A percentile compares a stretch with the other conserved stretches of the same genome.
Evolutionary conservation across 768 basidiomycete genomes (phyloP).

Genomic region (Mycena metata): DNA sequence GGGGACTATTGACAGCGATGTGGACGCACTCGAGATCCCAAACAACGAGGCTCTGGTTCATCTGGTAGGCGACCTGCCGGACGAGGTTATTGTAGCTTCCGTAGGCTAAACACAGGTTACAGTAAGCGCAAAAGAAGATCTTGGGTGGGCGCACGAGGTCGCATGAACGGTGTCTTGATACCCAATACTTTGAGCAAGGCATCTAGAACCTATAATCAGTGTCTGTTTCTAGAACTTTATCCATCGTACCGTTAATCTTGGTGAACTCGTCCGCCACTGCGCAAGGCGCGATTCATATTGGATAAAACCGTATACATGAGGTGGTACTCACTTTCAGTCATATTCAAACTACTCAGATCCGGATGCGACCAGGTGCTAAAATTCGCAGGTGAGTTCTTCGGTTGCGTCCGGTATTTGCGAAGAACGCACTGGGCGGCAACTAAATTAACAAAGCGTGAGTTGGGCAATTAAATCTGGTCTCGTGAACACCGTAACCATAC

Average conservation of each 20-base stretch:
- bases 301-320: too few species aligned
- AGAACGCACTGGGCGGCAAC: too few species aligned
- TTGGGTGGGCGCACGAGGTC: slow-evolving; percentile 2
- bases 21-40: slow-evolving; percentile 52
- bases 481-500: too few species aligned
- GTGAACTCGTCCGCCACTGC: slow-evolving; percentile 30
- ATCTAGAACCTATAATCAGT: slow-evolving; percentile 17
- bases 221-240: too few species aligned
- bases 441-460: too few species aligned
- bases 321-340: slow-evolving; percentile 39
- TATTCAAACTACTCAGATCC: slow-evolving; percentile 42
- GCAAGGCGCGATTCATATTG: neutral
- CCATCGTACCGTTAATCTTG: slow-evolving; percentile 26
- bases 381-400: too few species aligned
- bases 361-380: slow-evolving; percentile 43
- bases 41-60: slow-evolving; percentile 39
- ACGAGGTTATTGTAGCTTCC: slow-evolving; percentile 37
- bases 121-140: neutral
- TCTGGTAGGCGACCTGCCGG: slow-evolving; percentile 28
- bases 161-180: slow-evolving; percentile 37
- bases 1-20: too few species aligned
- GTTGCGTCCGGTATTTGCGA: too few species aligned
- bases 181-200: slow-evolving; percentile 46
- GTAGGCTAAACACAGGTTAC: slow-evolving; percentile 26
- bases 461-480: too few species aligned